These are phyloP conservation scores for Nicotiana tabacum DNA, from an alignment of 257 asterid genomes.

Conservation along the genomic window DNA sequence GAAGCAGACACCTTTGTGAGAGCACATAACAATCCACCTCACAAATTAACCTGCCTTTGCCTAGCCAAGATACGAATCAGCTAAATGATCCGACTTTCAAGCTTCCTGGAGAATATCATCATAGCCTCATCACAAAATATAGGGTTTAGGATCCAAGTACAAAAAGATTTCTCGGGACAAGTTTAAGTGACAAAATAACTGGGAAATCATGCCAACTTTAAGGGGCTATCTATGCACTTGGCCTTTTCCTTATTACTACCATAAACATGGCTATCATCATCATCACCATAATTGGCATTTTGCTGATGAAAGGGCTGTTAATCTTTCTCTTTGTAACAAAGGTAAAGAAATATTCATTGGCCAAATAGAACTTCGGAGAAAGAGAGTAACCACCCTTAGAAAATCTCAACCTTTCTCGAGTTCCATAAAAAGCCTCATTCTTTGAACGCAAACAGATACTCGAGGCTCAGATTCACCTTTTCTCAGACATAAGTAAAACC, in stretches of 20 bases:
- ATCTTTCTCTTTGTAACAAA: neutral
- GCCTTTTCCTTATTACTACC: neutral
- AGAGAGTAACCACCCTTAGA: neutral
- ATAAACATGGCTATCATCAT: neutral
- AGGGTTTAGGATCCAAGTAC: neutral
- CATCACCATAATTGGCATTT: neutral
- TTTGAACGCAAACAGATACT: neutral
- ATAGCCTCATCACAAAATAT: constrained; percentile 9
- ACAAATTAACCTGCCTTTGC: neutral
- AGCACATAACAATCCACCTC: neutral
- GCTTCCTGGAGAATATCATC: constrained; percentile 25
- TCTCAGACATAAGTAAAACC: neutral
- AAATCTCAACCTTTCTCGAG: neutral
- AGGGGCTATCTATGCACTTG: neutral
- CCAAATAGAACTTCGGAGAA: neutral
- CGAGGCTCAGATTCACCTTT: neutral
- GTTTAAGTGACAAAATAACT: neutral
- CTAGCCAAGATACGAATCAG: constrained; percentile 20
- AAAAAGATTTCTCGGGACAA: neutral
- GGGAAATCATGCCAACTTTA: neutral
- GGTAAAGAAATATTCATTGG: neutral
- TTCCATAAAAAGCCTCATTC: neutral
- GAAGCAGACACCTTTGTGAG: neutral
- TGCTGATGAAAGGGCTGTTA: neutral
- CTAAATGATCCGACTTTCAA: neutral